These are phyloP conservation scores for Carex arenaria DNA, from an alignment of 202 grass and related monocot genomes.

Conservation along the genomic window DNA sequence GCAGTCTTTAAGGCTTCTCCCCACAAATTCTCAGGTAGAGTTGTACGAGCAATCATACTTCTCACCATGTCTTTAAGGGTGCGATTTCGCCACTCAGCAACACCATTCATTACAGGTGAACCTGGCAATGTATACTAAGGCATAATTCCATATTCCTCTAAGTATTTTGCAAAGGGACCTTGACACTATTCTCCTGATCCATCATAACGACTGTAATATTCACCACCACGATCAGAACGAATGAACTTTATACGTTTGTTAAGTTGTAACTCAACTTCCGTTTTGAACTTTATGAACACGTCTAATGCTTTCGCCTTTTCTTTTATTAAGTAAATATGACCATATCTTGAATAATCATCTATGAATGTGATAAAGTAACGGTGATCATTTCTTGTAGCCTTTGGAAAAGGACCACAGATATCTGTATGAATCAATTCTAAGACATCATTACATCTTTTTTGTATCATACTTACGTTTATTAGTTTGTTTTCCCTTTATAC, in stretches of 20 bases:
- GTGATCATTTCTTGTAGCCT: not conserved
- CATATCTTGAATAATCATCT: conserved; percentile 1
- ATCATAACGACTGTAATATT: not conserved
- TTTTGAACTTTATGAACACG: not conserved
- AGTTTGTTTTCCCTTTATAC: no score
- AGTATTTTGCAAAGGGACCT: no score
- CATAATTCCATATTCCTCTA: no score
- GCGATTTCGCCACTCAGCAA: no score
- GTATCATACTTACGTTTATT: no score
- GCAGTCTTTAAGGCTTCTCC: no score
- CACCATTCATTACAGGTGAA: no score
- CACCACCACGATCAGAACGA: conserved; percentile 9
- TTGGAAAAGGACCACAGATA: not conserved
- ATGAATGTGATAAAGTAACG: not conserved
- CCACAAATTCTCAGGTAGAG: no score
- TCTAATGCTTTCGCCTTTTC: conserved; percentile 1
- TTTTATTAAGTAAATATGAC: not conserved
- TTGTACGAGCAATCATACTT: not conserved
- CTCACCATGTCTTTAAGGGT: no score
- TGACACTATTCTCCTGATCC: no score
- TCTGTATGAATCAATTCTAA: not conserved
- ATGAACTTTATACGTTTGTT: not conserved
- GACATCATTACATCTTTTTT: not conserved
- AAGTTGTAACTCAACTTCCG: conserved; percentile 9
- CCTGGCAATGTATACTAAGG: no score